These are phyloP conservation scores for Brassica carinata DNA, from an alignment of 345 rosid genomes.

Conservation along the genomic window DNA sequence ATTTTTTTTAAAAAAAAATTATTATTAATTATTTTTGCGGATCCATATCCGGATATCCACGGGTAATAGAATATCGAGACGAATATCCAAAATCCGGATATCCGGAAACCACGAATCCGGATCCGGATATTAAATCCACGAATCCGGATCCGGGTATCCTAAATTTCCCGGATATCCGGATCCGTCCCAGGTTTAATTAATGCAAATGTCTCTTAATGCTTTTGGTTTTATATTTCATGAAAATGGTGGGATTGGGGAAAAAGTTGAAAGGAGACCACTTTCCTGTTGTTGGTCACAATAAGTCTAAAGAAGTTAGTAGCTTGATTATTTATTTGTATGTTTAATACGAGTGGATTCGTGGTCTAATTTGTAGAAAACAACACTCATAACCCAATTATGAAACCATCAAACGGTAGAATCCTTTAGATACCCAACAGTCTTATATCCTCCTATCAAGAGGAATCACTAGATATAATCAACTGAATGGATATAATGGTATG, in stretches of 20 bases:
- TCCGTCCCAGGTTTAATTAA: background rate
- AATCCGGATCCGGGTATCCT: no score
- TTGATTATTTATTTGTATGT: slow-evolving; percentile 25
- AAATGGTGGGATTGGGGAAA: slow-evolving; percentile 38
- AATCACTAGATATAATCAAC: background rate
- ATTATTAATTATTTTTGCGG: no score
- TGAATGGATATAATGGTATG: background rate
- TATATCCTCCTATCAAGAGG: background rate
- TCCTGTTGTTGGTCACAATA: slow-evolving; percentile 62
- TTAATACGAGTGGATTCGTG: slow-evolving; percentile 27
- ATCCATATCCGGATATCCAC: no score
- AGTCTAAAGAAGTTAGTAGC: slow-evolving; percentile 61
- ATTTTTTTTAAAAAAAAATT: no score
- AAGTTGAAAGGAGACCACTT: slow-evolving; percentile 59
- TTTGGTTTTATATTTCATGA: slow-evolving; percentile 37
- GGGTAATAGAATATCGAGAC: no score
- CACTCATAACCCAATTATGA: slow-evolving; percentile 3
- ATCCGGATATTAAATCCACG: no score
- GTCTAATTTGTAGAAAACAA: background rate
- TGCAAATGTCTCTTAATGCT: slow-evolving; percentile 10
- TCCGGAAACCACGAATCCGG: no score
- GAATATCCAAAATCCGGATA: no score
- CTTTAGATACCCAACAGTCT: background rate
- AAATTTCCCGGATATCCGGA: no score
- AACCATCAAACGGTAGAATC: slow-evolving; percentile 22